Conservation (phyloP, 1,284 basidiomycete species). For the Marasmius fiardii region DNA sequence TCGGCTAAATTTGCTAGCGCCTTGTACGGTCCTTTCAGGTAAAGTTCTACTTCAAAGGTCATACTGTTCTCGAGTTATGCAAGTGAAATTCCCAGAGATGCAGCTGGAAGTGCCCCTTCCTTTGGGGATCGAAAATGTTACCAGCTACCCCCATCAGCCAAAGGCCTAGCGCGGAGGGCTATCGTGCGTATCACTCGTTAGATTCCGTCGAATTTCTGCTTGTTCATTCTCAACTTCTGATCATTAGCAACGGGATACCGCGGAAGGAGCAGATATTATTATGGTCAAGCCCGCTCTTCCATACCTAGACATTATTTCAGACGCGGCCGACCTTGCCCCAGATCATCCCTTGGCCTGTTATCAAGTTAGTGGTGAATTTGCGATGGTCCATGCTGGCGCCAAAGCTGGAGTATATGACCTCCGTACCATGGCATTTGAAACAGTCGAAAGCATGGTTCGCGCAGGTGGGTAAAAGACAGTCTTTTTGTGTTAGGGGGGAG, state of each 20-base stretch:
- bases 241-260: conserved; percentile 77
- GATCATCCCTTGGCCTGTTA: conserved; percentile 94
- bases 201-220: not conserved
- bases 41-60: conserved; percentile 19
- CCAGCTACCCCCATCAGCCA: conserved; percentile 87
- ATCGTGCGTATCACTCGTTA: conserved; percentile 57
- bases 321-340: conserved; percentile 79
- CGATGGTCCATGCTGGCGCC: conserved; percentile 95
- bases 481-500: conserved; percentile 6
- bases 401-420: conserved; percentile 91
- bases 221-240: not conserved
- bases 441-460: conserved; percentile 83
- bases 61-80: not conserved
- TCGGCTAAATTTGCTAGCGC: conserved; percentile 98
- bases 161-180: conserved; percentile 90
- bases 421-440: conserved; percentile 92
- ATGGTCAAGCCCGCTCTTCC: conserved; percentile 99
- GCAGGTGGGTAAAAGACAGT: conserved; percentile 60
- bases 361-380: conserved; percentile 96
- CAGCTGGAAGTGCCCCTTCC: conserved; percentile 91
- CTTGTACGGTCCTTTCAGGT: conserved; percentile 98
- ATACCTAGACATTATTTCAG: conserved; percentile 94
- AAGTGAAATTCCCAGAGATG: conserved; percentile 60
- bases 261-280: conserved; percentile 97
- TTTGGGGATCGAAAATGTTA: conserved; percentile 98